Evolutionary conservation across 768 basidiomycete genomes (phyloP), one percentile per base, ranked within the genome.

Genomic region (Auricularia auricula-judae): DNA sequence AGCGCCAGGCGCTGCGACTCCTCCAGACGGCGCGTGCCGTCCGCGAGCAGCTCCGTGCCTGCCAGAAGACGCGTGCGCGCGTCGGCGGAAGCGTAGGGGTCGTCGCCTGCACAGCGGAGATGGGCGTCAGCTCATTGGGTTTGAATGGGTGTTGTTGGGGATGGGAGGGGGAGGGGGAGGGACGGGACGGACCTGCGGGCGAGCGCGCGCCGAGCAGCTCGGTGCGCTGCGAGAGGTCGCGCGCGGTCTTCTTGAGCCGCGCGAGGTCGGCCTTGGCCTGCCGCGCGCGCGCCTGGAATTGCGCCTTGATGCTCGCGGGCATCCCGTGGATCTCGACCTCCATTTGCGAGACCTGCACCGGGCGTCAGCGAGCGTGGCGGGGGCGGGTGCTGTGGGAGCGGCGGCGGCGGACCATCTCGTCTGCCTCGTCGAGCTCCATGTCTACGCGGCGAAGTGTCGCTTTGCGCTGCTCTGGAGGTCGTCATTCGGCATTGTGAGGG

Each of bases 281-380:
- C 67, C 84, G 82, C 62, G 97, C 83, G 66, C 92, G 86, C 21
- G 81, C 74, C 66, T 89, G 86, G 72, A 94, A 95, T 66, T 86
- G 83, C 0, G 86, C 76, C 62, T 89, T 84, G 69, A 94, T 81
- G 23, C 89, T 88, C 71, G 91, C 87, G 0, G 94, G 93, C 72
- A 98, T 93, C 11, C 92, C 90, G 70, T 94, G 93, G 5, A 96
- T 87, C 78, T 99, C 97, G 65, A 99, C 89, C 78, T 98, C 96
- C 96, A 99, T 97, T 83, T 99, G 97, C 59, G 93, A 93, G 68
- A 98, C 84, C 96, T 98, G 68, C 3, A 62, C 61, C 39, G 36
- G 56, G 66, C 67, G 29, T 62, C 33, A 51, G 12, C 61, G 62
- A 29, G 36, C 18, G 4, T 47, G 61, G 63, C 65, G 61, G 33